Conservation (phyloP, 78 protist genomes). For the Capsaspora owczarzaki region DNA sequence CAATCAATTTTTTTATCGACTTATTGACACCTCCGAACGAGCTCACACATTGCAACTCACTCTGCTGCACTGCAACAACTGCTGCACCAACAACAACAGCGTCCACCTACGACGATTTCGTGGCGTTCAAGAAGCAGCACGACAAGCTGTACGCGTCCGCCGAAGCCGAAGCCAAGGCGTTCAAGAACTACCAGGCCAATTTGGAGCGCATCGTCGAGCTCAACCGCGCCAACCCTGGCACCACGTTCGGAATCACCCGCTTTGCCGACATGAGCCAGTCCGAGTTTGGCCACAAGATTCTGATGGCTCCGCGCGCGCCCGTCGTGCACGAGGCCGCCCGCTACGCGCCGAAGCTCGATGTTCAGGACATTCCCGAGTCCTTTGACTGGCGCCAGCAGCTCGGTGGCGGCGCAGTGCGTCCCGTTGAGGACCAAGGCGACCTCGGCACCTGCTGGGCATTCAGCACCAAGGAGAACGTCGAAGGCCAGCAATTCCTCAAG, state of each 20-base stretch:
- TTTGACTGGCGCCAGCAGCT: conserved; percentile 8
- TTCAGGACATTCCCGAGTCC: not conserved
- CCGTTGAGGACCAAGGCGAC: not conserved
- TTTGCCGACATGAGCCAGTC: not conserved
- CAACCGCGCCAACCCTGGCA: not conserved
- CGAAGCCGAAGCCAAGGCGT: too few species aligned
- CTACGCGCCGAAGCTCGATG: not conserved
- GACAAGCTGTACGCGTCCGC: too few species aligned
- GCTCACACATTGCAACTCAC: too few species aligned
- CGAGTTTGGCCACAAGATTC: not conserved
- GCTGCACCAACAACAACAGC: too few species aligned
- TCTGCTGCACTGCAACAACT: too few species aligned
- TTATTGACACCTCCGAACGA: too few species aligned
- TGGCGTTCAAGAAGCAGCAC: too few species aligned
- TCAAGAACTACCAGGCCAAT: not conserved
- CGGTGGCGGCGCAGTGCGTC: not conserved
- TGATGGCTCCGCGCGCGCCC: not conserved
- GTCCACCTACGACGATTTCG: too few species aligned
- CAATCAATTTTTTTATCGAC: too few species aligned
- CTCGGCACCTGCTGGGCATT: not conserved
- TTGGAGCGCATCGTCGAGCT: not conserved
- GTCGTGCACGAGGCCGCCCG: not conserved
- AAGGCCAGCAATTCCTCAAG: not conserved
- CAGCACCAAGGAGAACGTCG: not conserved
- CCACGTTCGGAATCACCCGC: not conserved